These are phyloP conservation scores for Yarrowia porcina DNA, from an alignment of 805 yeast species.

Conservation along the genomic window DNA sequence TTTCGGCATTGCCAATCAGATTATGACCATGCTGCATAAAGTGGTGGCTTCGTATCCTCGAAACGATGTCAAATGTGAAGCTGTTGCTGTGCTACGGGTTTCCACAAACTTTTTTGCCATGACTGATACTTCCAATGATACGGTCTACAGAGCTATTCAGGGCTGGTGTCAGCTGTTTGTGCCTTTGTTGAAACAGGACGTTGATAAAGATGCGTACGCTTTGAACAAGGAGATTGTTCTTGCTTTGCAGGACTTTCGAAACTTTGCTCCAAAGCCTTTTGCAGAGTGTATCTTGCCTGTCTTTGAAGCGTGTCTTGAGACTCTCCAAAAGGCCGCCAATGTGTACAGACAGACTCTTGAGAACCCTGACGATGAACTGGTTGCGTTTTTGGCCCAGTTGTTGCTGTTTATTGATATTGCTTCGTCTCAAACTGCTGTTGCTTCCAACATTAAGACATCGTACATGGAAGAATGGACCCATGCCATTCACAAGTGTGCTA, in stretches of 20 bases:
- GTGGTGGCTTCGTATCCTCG: not conserved
- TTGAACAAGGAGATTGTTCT: conserved; percentile 13
- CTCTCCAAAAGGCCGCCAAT: not conserved
- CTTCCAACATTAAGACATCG: not conserved
- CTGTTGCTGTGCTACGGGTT: conserved; percentile 38
- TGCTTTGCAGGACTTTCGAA: conserved; percentile 7
- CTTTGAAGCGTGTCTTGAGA: not conserved
- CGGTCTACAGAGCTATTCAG: conserved; percentile 10
- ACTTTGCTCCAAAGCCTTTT: conserved; percentile 19
- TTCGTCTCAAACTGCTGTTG: conserved; percentile 16
- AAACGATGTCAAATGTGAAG: conserved; percentile 29
- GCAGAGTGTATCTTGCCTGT: not conserved
- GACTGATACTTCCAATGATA: conserved; percentile 28
- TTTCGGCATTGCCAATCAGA: conserved; percentile 56
- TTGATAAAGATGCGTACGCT: not conserved
- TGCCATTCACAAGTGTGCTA: conserved; percentile 5
- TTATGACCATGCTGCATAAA: conserved; percentile 28
- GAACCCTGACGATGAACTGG: conserved; percentile 27
- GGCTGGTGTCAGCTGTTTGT: conserved; percentile 24
- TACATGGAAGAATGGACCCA: not conserved
- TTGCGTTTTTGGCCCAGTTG: conserved; percentile 29
- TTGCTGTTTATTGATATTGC: conserved; percentile 28
- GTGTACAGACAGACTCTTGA: conserved; percentile 1
- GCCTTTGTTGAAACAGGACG: not conserved
- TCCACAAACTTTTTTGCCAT: conserved; percentile 35